phyloP scores from a whole-genome alignment of 345 rosid species.

The Eucalyptus pumila region DNA sequence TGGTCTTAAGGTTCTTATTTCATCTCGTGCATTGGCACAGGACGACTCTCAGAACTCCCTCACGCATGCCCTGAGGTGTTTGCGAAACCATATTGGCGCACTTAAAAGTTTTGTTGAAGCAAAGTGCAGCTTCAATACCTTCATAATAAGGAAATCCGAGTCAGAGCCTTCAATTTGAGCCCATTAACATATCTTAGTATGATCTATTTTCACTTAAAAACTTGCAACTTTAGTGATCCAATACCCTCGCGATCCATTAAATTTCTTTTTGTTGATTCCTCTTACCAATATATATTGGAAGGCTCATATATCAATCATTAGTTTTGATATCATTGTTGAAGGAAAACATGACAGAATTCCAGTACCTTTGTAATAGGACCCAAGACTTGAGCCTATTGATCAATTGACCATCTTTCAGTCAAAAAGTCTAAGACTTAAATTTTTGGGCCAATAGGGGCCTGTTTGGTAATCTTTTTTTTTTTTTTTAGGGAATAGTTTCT shows the following conservation, averaged over 20 bases:
- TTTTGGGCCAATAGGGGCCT: not conserved
- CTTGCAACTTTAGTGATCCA: not conserved
- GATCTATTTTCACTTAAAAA: not conserved
- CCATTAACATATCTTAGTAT: not conserved
- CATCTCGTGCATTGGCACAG: not conserved
- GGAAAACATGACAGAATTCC: not conserved
- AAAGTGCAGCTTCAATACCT: not conserved
- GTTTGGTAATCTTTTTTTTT: too few relatives aligned
- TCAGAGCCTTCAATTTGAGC: not conserved
- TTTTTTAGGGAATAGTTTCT: accelerated
- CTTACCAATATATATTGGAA: not conserved
- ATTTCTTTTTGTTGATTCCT: not conserved
- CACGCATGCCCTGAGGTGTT: not conserved
- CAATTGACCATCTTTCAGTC: not conserved
- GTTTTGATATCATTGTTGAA: not conserved
- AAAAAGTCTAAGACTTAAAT: not conserved
- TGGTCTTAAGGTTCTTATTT: not conserved
- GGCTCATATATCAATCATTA: accelerated
- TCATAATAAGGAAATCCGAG: not conserved
- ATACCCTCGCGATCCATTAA: not conserved
- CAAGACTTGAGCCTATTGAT: not conserved
- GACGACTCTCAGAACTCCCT: not conserved
- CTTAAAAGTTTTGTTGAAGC: not conserved
- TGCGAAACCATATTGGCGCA: not conserved
- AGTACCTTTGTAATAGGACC: not conserved